A percentile compares a stretch with the other conserved stretches of the same genome.
Conservation (phyloP, 306 rosid species). For the Cucumis melo region DNA sequence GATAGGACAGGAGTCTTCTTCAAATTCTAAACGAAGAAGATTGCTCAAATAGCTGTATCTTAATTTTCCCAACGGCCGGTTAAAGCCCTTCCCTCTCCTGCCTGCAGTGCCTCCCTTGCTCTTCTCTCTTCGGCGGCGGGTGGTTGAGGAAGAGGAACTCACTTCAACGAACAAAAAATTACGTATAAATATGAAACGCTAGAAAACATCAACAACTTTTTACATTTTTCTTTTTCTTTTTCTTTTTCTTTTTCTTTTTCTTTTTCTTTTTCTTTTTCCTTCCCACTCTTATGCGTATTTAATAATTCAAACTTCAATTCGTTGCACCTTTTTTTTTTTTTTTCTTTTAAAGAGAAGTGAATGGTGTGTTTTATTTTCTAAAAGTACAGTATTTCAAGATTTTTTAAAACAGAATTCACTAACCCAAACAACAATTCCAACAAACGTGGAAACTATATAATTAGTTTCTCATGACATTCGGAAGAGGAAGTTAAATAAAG, state of each 20-base stretch:
- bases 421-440: too few species aligned
- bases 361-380: too few species aligned
- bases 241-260: background rate
- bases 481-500: too few species aligned
- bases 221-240: background rate
- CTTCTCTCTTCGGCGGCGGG: conserved; percentile 1
- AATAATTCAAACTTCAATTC: background rate
- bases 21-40: background rate
- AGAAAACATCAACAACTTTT: background rate
- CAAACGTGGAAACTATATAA: too few species aligned
- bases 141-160: background rate
- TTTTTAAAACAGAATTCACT: too few species aligned
- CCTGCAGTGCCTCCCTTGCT: background rate
- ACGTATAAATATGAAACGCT: conserved; percentile 2
- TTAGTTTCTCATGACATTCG: too few species aligned
- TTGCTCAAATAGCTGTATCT: background rate
- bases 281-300: background rate
- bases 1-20: background rate
- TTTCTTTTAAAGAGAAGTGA: too few species aligned
- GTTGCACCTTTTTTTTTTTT: too few species aligned
- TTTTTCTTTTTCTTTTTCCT: background rate
- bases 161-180: background rate
- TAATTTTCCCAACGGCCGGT: background rate
- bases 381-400: too few species aligned
- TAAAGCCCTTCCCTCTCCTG: background rate